phyloP scores from a whole-genome alignment of 2,329 filamentous ascomycete species.

The Ceratocystis alfenasii region DNA sequence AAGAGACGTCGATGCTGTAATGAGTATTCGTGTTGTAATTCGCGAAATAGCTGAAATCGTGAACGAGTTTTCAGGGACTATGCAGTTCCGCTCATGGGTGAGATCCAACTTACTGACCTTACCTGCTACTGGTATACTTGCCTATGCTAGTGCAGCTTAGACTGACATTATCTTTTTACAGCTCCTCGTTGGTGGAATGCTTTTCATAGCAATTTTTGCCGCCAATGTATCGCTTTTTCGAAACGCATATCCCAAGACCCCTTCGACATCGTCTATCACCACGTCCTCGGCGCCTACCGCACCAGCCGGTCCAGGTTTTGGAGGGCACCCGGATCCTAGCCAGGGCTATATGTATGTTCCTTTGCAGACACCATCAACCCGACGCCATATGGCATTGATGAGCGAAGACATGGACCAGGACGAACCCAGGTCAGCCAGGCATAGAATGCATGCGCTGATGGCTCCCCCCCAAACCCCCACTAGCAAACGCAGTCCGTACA shows the following conservation, averaged over 20 bases:
- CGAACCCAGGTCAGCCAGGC: slow-evolving; percentile 18
- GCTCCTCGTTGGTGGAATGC: slow-evolving; percentile 41
- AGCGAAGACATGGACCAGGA: slow-evolving; percentile 14
- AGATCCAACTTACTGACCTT: slow-evolving; percentile 24
- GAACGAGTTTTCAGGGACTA: slow-evolving; percentile 83
- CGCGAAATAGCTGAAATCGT: slow-evolving; percentile 86
- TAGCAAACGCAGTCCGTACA: slow-evolving; percentile 12
- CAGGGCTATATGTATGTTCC: slow-evolving; percentile 35
- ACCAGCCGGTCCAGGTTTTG: slow-evolving; percentile 7
- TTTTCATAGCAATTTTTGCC: slow-evolving; percentile 38
- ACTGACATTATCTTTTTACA: slow-evolving; percentile 26
- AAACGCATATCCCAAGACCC: slow-evolving; percentile 5
- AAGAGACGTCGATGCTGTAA: slow-evolving; percentile 64
- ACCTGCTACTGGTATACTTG: background rate
- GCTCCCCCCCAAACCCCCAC: slow-evolving; percentile 16
- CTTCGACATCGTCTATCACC: background rate
- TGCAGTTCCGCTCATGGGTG: slow-evolving; percentile 66
- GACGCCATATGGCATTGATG: slow-evolving; percentile 27
- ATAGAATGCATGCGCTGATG: slow-evolving; percentile 18
- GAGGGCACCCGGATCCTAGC: slow-evolving; percentile 21
- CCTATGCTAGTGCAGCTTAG: background rate
- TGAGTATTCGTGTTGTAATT: slow-evolving; percentile 67
- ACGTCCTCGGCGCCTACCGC: slow-evolving; percentile 6
- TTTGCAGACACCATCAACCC: slow-evolving; percentile 32
- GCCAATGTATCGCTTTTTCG: slow-evolving; percentile 38